Base-by-base conservation (phyloP, 2,329 filamentous ascomycete genomes). In the Exophiala calicioides region DNA sequence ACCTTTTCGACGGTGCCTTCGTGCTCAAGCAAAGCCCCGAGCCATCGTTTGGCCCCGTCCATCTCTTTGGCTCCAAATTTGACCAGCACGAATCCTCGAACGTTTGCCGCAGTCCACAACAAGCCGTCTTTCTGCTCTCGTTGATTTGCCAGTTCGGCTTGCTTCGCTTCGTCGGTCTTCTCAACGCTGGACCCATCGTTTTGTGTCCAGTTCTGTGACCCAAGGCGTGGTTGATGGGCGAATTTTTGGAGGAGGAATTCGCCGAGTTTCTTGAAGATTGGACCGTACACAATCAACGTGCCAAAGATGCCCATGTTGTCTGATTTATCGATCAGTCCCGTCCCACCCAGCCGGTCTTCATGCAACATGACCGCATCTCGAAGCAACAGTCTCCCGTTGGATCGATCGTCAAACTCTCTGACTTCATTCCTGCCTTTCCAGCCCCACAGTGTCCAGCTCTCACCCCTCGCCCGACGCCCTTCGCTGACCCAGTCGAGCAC, bases 401-500 rank as follows among this genome's bases (percentile, higher is more conserved):
- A 1, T 59, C 58, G 51, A 64, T 60, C 67, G 59, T 82, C 86
- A 91, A 53, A 50, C 33, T 58, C 53, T 33, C 58, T 51, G n/a
- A 97, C 78, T 69, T 98, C 93, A 63, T 96, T 97, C 55, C 86
- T 79, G 7, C 89, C 90, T 48, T 76, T 80, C 82, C 93, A 97
- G 53, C 77, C 78, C 46, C 78, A 72, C 51, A 96, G 83, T 58
- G 84, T 84, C 93, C 93, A 98, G 54, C 88, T 78, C 69, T 98
- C 93, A 18, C 90, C 90, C 35, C 87, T 80, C 3, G 93, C 90
- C 3, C 77, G 81, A 13, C 93, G 81, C 5, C 93, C 93, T 62
- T 91, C 87, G 2, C 84, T 94, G 5, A 97, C 90, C 93, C 93
- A 98, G 67, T 98, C 93, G 34, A 95, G 73, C 2, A 95, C 77